Evolutionary conservation across 306 rosid genomes (phyloP).

Genomic region (Lathyrus oleraceus): DNA sequence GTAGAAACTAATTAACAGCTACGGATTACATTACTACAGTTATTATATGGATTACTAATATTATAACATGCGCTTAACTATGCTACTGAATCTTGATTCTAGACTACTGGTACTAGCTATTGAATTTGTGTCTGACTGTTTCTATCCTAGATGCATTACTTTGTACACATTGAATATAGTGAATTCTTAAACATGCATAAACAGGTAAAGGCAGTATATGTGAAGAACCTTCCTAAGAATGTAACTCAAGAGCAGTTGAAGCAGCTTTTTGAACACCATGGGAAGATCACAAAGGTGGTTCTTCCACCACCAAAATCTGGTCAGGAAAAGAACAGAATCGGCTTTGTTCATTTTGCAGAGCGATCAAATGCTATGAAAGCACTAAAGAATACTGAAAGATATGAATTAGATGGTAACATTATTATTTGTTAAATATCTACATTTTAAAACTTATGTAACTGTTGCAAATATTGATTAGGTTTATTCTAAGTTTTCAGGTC

Average conservation of each 20-base stretch:
- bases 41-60: slow-evolving; percentile 9
- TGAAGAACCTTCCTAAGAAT: slow-evolving; percentile 82
- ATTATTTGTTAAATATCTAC: slow-evolving; percentile 47
- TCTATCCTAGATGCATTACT: slow-evolving; percentile 33
- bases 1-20: not conserved
- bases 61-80: not conserved
- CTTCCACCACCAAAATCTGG: slow-evolving; percentile 88
- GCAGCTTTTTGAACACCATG: no score
- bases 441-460: not conserved
- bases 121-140: slow-evolving; percentile 20
- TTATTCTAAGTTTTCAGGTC: slow-evolving; percentile 55
- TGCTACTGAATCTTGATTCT: not conserved
- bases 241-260: slow-evolving; percentile 85
- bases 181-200: slow-evolving; percentile 23
- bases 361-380: slow-evolving; percentile 95
- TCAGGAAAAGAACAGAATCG: slow-evolving; percentile 78
- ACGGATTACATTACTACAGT: not conserved
- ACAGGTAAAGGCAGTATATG: slow-evolving; percentile 93
- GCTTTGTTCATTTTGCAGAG: slow-evolving; percentile 92
- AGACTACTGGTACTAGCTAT: no score
- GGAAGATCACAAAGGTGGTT: slow-evolving; percentile 88
- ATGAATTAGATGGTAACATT: no score
- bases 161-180: slow-evolving; percentile 7
- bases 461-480: slow-evolving; percentile 27
- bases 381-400: slow-evolving; percentile 79